phyloP scores from a whole-genome alignment of 2,329 filamentous ascomycete species.

The Aspergillus aculeatinus region DNA sequence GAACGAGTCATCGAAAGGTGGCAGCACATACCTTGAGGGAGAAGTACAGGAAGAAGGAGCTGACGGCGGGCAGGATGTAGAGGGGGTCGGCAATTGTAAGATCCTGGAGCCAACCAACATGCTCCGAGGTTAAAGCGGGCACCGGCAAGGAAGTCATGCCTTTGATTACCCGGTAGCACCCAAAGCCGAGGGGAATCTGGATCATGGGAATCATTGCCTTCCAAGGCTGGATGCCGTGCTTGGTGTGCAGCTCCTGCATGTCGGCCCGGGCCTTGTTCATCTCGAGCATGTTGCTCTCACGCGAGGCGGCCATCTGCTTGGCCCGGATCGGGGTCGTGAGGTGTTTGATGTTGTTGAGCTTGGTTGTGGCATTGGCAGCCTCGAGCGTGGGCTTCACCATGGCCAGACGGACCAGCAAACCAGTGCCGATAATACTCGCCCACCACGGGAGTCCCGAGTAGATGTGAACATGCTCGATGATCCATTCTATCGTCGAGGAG shows the following conservation, averaged over 20 bases:
- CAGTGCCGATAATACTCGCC: conserved; percentile 66
- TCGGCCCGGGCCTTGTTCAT: conserved; percentile 50
- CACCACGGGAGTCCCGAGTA: conserved; percentile 78
- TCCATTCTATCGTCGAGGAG: conserved; percentile 69
- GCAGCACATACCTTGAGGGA: conserved; percentile 56
- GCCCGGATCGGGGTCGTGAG: conserved; percentile 56
- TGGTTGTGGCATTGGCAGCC: conserved; percentile 62
- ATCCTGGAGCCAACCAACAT: conserved; percentile 75
- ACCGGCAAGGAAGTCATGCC: conserved; percentile 77
- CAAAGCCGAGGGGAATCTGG: conserved; percentile 72
- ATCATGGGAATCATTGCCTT: conserved; percentile 58
- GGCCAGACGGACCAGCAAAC: conserved; percentile 62
- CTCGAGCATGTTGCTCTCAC: conserved; percentile 48
- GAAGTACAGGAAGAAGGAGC: conserved; percentile 57
- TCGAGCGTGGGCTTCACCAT: conserved; percentile 66
- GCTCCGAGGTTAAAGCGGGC: conserved; percentile 70
- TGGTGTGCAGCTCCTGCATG: conserved; percentile 52
- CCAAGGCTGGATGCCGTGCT: conserved; percentile 55
- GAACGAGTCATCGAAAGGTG: conserved; percentile 11
- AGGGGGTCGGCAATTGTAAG: conserved; percentile 74
- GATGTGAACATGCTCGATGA: conserved; percentile 80
- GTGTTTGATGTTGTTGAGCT: conserved; percentile 61
- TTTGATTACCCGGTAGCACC: conserved; percentile 74
- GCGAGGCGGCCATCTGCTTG: conserved; percentile 51
- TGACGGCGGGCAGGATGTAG: conserved; percentile 68